phyloP scores from a whole-genome alignment of 352 stramenopile species.

The Globisporangium paroecandrum region DNA sequence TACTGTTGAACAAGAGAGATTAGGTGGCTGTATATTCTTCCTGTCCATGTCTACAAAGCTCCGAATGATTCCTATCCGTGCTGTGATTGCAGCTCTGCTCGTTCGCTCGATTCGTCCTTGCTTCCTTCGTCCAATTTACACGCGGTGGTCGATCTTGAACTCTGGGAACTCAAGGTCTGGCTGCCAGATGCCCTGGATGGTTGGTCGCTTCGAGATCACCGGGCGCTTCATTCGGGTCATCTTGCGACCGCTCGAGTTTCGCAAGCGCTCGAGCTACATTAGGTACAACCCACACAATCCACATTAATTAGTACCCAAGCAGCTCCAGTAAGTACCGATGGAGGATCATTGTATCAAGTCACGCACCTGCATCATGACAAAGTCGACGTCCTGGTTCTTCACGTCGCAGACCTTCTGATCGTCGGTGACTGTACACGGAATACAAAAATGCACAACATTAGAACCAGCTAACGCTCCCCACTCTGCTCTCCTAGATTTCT shows the following conservation, averaged over 20 bases:
- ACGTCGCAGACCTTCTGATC: slow-evolving; percentile 82
- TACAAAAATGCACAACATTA: slow-evolving; percentile 3
- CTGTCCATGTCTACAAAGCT: neutral
- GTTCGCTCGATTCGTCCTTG: slow-evolving; percentile 2
- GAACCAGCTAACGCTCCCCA: neutral
- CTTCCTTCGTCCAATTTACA: slow-evolving; percentile 20
- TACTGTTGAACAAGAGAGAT: neutral
- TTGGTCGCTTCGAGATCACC: slow-evolving; percentile 76
- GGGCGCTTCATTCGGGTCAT: slow-evolving; percentile 86
- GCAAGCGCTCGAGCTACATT: slow-evolving; percentile 71
- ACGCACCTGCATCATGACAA: slow-evolving; percentile 79
- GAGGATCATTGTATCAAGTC: neutral
- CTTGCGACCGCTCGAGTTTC: slow-evolving; percentile 85
- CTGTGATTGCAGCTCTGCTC: neutral
- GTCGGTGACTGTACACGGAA: slow-evolving; percentile 53
- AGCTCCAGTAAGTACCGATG: neutral
- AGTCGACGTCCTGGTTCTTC: slow-evolving; percentile 86
- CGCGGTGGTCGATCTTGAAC: slow-evolving; percentile 76
- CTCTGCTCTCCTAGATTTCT: neutral
- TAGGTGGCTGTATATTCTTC: neutral
- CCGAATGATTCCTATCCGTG: neutral
- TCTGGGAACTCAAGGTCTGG: slow-evolving; percentile 81
- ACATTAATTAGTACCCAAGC: neutral
- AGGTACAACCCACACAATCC: neutral
- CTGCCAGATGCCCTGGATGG: slow-evolving; percentile 86